phyloP scores from a whole-genome alignment of 2,329 filamentous ascomycete genomes.

The Claviceps digitariae region DNA sequence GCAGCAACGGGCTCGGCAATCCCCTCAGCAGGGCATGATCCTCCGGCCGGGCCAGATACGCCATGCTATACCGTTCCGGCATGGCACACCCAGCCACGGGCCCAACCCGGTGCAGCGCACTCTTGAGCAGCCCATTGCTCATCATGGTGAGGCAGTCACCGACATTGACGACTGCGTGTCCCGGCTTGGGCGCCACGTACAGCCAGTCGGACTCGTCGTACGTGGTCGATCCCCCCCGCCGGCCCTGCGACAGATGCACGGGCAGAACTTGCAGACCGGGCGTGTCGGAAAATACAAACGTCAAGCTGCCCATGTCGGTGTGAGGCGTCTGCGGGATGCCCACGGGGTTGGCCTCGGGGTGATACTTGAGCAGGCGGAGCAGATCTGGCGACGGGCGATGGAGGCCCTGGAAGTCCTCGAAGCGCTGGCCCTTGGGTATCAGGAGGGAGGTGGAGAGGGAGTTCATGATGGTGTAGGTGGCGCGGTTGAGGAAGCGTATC shows the following conservation, averaged over 20 bases:
- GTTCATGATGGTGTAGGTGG: not conserved
- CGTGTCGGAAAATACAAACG: not conserved
- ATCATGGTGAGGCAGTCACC: not conserved
- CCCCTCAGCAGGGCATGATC: not conserved
- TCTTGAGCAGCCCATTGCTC: not conserved
- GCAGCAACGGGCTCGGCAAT: not conserved
- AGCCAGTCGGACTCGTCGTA: not conserved
- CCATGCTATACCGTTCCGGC: not conserved
- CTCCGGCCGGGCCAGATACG: not conserved
- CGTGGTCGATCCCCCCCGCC: too few relatives aligned
- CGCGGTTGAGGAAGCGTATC: not conserved
- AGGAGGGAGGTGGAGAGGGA: not conserved
- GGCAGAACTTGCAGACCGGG: not conserved
- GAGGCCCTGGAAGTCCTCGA: not conserved
- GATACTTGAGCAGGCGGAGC: not conserved
- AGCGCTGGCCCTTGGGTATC: not conserved
- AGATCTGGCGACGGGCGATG: not conserved
- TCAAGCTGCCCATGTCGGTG: conserved; percentile 1
- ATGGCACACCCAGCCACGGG: not conserved
- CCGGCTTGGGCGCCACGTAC: not conserved
- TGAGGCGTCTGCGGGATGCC: not conserved
- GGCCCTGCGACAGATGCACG: not conserved
- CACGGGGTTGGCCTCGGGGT: not conserved
- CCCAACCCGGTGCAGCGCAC: not conserved
- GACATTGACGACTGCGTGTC: not conserved